Base-by-base conservation (phyloP, 2,329 filamentous ascomycete species). In the Erysiphe pulchra region DNA sequence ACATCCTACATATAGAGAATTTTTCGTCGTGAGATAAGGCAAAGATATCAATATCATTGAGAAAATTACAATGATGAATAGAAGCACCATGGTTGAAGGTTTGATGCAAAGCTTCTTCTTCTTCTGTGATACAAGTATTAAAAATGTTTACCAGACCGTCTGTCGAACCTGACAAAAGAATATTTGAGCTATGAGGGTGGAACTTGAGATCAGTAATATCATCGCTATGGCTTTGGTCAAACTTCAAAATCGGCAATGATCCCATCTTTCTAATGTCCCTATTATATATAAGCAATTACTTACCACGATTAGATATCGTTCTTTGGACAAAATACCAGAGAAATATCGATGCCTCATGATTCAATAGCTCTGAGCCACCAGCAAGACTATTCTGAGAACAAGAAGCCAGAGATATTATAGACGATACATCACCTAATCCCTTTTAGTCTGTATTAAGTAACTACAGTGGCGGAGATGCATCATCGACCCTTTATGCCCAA, bases 61-160 rank as follows among this genome's bases (percentile, higher is more conserved):
- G 63, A 61, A 85, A 86, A 5, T 75, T 77, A 13, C 80, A 75
- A 52, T 73, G 77, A 58, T 84, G 80, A 50, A 87, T 71, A 0
- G 80, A 82, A 32, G 76, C 73, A 34, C 72, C 69, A 56, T 82
- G 79, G 59, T 87, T 87, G 58, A 86, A 75, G 12, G 83, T 80
- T 60, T 84, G 79, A 48, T 80, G 65, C 17, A 85, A 64, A 1
- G 81, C 75, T 42, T 87, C 81, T 56, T 87, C 81, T 60, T 87
- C 81, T 52, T 82, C 77, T 16, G 66, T 61, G 47, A 81, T 68
- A 42, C 68, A 67, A 16, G 73, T 78, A 61, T 90, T 77, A 61
- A 79, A 82, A 41, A 87, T 65, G 55, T 80, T 85, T 54, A 87
- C 69, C 1, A 87, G 69, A 7, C 80, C 80, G 60, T 90, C 82